Evolutionary conservation across 2,329 filamentous ascomycete species (phyloP).

Genomic region (Emericellopsis cladophorae): DNA sequence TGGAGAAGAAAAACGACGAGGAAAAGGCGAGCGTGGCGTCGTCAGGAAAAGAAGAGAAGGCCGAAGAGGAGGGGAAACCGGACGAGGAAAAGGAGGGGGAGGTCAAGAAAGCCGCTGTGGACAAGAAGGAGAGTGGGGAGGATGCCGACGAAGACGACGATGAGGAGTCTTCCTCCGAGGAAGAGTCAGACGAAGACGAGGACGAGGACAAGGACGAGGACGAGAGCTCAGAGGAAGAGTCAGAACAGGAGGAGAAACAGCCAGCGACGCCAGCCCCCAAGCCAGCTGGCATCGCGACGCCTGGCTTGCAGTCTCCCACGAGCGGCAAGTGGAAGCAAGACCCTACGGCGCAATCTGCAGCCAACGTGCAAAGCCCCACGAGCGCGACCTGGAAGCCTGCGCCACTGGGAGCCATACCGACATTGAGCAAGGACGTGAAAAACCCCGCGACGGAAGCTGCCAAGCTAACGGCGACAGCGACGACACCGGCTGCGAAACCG

Average conservation of each 20-base stretch:
- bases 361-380: constrained; percentile 29
- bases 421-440: constrained; percentile 4
- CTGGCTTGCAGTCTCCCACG: constrained; percentile 31
- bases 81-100: constrained; percentile 4
- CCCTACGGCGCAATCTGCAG: constrained; percentile 9
- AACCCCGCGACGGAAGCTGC: neutral
- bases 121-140: constrained; percentile 39
- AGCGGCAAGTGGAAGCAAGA: constrained; percentile 26
- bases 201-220: constrained; percentile 4
- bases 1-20: constrained; percentile 4
- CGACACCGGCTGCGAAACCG: constrained; percentile 1
- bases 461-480: neutral
- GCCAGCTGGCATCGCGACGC: constrained; percentile 1
- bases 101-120: constrained; percentile 10
- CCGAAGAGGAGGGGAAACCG: constrained; percentile 3
- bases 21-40: constrained; percentile 1
- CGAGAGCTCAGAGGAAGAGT: constrained; percentile 6
- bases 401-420: constrained; percentile 5
- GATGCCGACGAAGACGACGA: constrained; percentile 4
- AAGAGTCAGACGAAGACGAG: constrained; percentile 3
- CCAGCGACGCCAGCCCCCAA: neutral
- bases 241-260: no score
- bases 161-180: no score
- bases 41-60: constrained; percentile 1
- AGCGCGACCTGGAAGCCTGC: constrained; percentile 24